Conservation (phyloP, 331 rosid species). For the Pyrus hybrid region DNA sequence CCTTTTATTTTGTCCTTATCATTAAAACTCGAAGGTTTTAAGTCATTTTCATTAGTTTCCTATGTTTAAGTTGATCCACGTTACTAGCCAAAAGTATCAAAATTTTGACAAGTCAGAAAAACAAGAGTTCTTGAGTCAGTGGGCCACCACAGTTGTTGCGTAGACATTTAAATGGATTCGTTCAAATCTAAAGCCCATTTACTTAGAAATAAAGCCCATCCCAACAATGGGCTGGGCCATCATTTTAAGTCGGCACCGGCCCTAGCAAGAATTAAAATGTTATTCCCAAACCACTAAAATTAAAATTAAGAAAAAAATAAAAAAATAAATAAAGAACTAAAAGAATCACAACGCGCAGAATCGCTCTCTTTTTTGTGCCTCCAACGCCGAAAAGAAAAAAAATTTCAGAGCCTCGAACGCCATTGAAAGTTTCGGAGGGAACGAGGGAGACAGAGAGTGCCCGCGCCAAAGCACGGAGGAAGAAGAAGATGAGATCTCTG, state of each 20-base stretch:
- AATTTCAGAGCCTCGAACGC: constrained; percentile 5
- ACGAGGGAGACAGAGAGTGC: neutral
- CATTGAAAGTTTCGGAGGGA: neutral
- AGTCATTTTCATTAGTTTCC: too few relatives aligned
- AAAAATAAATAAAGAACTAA: neutral
- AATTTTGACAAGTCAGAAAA: too few relatives aligned
- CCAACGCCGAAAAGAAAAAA: constrained; percentile 18
- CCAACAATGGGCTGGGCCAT: neutral
- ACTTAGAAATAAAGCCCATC: neutral
- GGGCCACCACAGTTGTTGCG: too few relatives aligned
- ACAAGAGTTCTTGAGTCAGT: too few relatives aligned
- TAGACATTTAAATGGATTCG: too few relatives aligned
- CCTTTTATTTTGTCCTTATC: too few relatives aligned
- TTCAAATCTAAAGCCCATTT: neutral
- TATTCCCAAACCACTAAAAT: constrained; percentile 1
- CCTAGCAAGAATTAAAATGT: neutral
- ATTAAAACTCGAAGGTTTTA: too few relatives aligned
- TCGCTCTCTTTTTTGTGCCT: neutral
- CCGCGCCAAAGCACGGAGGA: neutral
- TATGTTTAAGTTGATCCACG: too few relatives aligned
- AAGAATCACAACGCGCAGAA: neutral
- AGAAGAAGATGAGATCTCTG: constrained; percentile 38
- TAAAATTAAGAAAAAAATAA: neutral
- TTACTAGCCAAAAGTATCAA: too few relatives aligned
- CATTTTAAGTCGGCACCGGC: constrained; percentile 6